Evolutionary conservation across 73 alveolate genomes (phyloP).

Genomic region (Uronychia binucleata): DNA sequence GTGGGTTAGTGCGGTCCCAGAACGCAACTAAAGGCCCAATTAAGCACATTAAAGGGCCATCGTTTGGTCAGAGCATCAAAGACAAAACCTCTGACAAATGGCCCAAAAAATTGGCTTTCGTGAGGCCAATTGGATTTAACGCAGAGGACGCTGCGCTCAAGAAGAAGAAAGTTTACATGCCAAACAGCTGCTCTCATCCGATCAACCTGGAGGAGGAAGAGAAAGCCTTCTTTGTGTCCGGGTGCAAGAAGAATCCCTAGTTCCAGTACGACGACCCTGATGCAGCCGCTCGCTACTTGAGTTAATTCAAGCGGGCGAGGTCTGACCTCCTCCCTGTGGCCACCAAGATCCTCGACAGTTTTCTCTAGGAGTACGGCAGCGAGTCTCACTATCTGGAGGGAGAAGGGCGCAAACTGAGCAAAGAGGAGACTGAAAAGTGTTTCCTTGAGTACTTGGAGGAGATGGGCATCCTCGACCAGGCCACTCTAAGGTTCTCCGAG

Average conservation of each 20-base stretch:
- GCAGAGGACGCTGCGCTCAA: not conserved
- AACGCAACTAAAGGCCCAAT: no score
- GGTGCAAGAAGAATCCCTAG: slow-evolving; percentile 28
- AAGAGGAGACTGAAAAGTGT: slow-evolving; percentile 57
- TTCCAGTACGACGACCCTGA: slow-evolving; percentile 38
- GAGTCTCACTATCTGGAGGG: slow-evolving; percentile 13
- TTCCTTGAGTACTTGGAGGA: slow-evolving; percentile 42
- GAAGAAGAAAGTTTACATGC: slow-evolving; percentile 26
- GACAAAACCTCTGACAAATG: no score
- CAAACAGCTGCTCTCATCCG: slow-evolving; percentile 24
- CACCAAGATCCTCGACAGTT: slow-evolving; percentile 34
- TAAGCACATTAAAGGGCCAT: no score
- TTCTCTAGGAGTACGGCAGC: slow-evolving; percentile 33
- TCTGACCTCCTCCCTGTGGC: slow-evolving; percentile 33
- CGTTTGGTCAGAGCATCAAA: no score
- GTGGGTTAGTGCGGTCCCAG: no score
- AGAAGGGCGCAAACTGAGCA: slow-evolving; percentile 42
- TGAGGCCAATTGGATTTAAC: not conserved
- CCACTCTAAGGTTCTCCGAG: slow-evolving; percentile 42
- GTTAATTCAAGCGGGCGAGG: slow-evolving; percentile 10
- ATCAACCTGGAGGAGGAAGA: slow-evolving; percentile 47
- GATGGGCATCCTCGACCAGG: slow-evolving; percentile 33
- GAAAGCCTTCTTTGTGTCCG: slow-evolving; percentile 22
- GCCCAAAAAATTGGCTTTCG: not conserved
- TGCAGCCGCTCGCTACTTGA: slow-evolving; percentile 14